Base-by-base conservation (phyloP, 768 basidiomycete genomes). In the Pisolithus tinctorius region DNA sequence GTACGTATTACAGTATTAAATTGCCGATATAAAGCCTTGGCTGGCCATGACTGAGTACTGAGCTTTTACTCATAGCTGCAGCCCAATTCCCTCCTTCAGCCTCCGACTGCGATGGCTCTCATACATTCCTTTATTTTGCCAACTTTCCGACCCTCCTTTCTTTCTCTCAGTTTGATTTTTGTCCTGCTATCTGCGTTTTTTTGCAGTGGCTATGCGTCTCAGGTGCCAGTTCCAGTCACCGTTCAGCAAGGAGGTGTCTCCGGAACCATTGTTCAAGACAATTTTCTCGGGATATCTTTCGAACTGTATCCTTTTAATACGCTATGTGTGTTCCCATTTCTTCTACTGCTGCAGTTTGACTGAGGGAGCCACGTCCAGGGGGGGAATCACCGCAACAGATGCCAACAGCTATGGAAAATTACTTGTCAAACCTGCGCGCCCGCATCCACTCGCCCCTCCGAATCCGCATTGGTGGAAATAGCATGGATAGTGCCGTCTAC, bases 401-500 rank as follows among this genome's bases (percentile, higher is more conserved):
- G 30, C 67, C 69, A 4, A 57, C 57, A 14, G 66, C 71, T 0
- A 70, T 71, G 65, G 65, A 70, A 50, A 71, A 71, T 46, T 72
- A 69, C 55, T 52, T 73, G 31, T 55, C 60, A 37, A 72, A 70
- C 37, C 42, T 72, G 25, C 59, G 60, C 9, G 61, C 58, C 2
- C 57, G 68, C 3, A 60, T 65, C 51, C 60, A 66, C 1, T 64
- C 64, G 45, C 69, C 70, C 5, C 57, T 71, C 8, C 61, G 71
- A 9, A 66, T 73, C 37, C 60, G 70, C 10, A 55, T 73, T 20
- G 71, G 71, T 7, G 71, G 71, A 14, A 73, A 73, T 50, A 63
- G 62, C 6, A 71, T 73, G 69, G 70, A 73, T 38, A 64, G 63
- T 62, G 71, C 69, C 16, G 65, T 61, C 6, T 72, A 70, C 48